phyloP scores from a whole-genome alignment of 1,139 yeast species.

The Blastobotrys indianensis region DNA sequence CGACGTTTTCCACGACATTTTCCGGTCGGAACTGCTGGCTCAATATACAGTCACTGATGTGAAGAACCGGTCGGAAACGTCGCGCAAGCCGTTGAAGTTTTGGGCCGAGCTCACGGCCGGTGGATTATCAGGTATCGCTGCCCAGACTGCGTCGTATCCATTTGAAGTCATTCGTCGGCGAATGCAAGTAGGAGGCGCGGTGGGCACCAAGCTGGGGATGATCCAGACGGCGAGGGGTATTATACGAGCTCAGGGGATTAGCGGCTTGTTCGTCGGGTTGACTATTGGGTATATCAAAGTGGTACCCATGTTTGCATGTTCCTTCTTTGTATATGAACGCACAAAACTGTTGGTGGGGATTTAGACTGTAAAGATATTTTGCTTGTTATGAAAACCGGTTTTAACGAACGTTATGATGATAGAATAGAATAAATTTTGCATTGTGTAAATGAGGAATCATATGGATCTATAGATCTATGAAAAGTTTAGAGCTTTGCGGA shows the following conservation, averaged over 20 bases:
- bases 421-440: too few species aligned
- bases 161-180: conserved; percentile 91
- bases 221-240: conserved; percentile 42
- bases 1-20: conserved; percentile 80
- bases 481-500: conserved; percentile 20
- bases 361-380: conserved; percentile 21
- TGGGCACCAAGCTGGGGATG: conserved; percentile 34
- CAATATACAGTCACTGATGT: conserved; percentile 12
- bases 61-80: conserved; percentile 13
- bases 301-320: conserved; percentile 95
- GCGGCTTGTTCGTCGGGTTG: conserved; percentile 89
- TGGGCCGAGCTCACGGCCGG: conserved; percentile 96
- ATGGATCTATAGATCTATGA: neutral
- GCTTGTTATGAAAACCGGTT: neutral
- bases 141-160: conserved; percentile 97
- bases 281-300: conserved; percentile 93
- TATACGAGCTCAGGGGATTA: conserved; percentile 61
- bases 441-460: neutral
- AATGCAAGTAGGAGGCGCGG: conserved; percentile 91
- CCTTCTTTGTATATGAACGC: conserved; percentile 90
- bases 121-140: conserved; percentile 87
- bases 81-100: conserved; percentile 54
- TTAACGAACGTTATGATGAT: neutral
- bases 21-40: conserved; percentile 51
- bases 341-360: conserved; percentile 65